Conservation (phyloP, 306 rosid genomes). For the Cicer judaicum region DNA sequence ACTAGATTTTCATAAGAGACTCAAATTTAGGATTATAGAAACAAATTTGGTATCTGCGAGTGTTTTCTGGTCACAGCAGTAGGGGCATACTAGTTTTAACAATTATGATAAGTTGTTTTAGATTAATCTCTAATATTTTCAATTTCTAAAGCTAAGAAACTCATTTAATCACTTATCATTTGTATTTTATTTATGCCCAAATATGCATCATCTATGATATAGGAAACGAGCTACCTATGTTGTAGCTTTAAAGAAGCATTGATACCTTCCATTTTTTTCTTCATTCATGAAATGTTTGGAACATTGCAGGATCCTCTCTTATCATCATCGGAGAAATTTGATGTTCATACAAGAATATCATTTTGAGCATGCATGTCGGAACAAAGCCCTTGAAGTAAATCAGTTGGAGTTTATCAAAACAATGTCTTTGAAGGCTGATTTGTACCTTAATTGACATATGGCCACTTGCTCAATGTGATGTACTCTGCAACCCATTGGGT, state of each 20-base stretch:
- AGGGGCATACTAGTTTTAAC: neutral
- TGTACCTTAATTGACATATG: neutral
- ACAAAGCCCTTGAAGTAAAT: neutral
- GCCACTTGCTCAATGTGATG: neutral
- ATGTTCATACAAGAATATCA: constrained; percentile 32
- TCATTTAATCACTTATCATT: constrained; percentile 8
- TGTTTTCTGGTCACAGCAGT: neutral
- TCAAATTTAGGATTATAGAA: neutral
- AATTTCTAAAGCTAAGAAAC: constrained; percentile 16
- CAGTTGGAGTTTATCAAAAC: no score
- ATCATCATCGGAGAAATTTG: constrained; percentile 61
- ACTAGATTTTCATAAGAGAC: no score
- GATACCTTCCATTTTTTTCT: neutral
- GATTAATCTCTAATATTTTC: neutral
- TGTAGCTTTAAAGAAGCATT: neutral
- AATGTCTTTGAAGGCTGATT: no score
- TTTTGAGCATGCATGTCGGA: constrained; percentile 37
- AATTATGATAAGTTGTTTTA: neutral
- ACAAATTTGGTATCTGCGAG: neutral
- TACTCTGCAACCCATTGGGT: neutral
- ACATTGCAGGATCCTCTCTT: constrained; percentile 62
- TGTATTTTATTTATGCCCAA: neutral
- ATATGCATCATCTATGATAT: neutral
- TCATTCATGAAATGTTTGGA: constrained; percentile 13
- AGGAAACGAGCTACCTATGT: neutral